Base-by-base conservation (phyloP, 257 asterid species). In the Lycium barbarum region DNA sequence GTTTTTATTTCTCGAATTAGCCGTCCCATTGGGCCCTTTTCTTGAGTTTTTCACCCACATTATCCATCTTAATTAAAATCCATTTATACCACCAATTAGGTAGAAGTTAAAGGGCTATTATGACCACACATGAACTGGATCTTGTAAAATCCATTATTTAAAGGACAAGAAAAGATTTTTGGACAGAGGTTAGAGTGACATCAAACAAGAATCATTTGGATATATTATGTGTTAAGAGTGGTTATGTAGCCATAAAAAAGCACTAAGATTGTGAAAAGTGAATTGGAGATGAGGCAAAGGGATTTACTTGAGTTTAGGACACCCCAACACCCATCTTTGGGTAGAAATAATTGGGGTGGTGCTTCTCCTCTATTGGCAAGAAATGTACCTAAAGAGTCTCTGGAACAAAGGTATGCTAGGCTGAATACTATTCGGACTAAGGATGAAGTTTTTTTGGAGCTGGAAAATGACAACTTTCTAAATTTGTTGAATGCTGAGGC, bases 291-390 rank as follows among this genome's bases (percentile, higher is more conserved):
- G 92, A 90, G 89, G 87, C 91, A 83, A 54, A 88, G 84, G 53
- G 90, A 86, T 36, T 17, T 86, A 51, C 33, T 87, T 10, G 92
- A 93, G 70, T 92, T 94, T 66, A 89, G 97, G 85, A 91, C 98
- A 6, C 98, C 98, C 1, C 94, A 93, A 18, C 97, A 93, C 86
- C 95, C 96, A 59, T 86, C 90, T 13, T 55, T 70, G 3, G 93
- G 96, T 54, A 90, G 89, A 22, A 93, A 94, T 85, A 91, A 87
- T 13, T 93, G 98, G 98, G 98, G 98, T 22, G 98, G 98, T 4
- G 89, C 95, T 0, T 94, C 98, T 17, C 98, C 97, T 1, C 51
- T 94, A 89, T 74, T 94, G 80, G 98, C 97, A 2, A 84, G 97
- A 26, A 82, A 90, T 86, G 45, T 94, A 70, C 95, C 97, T 2